phyloP scores from a whole-genome alignment of 2,329 filamentous ascomycete species.

The Helicocarpus griseus region DNA sequence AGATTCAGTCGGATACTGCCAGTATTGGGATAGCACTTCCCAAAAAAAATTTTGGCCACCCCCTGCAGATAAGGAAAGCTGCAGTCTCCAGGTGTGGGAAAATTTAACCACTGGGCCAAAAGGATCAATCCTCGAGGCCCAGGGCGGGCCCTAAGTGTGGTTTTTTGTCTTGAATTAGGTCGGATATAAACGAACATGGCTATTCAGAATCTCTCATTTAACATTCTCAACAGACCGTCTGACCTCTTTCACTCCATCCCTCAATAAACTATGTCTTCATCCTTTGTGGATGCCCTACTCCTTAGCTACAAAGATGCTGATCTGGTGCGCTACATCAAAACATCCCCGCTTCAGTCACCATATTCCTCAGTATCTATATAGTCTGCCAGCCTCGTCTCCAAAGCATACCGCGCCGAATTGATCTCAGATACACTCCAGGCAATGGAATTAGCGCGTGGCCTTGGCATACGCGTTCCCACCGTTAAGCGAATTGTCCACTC shows the following conservation, averaged over 20 bases:
- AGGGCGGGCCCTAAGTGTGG: too few species aligned
- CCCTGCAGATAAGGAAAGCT: too few species aligned
- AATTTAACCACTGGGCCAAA: too few species aligned
- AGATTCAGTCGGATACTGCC: not conserved
- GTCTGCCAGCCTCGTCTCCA: constrained; percentile 7
- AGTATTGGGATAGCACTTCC: too few species aligned
- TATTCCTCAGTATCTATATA: constrained; percentile 3
- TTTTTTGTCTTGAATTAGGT: too few species aligned
- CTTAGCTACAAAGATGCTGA: not conserved
- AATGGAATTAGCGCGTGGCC: constrained; percentile 12
- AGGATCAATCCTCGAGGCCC: too few species aligned
- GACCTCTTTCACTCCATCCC: not conserved
- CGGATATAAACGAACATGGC: too few species aligned
- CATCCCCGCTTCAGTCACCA: not conserved
- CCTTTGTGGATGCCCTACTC: not conserved
- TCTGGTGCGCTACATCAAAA: not conserved
- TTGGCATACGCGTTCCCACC: constrained; percentile 13
- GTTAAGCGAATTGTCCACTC: constrained; percentile 10
- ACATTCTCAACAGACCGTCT: too few species aligned
- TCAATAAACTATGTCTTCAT: not conserved
- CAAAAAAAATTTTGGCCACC: too few species aligned
- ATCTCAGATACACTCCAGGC: constrained; percentile 13
- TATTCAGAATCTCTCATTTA: too few species aligned
- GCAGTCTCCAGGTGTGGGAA: too few species aligned
- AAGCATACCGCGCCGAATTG: constrained; percentile 6